Base-by-base conservation (phyloP, 2,329 filamentous ascomycete species). In the Lomentospora prolificans region DNA sequence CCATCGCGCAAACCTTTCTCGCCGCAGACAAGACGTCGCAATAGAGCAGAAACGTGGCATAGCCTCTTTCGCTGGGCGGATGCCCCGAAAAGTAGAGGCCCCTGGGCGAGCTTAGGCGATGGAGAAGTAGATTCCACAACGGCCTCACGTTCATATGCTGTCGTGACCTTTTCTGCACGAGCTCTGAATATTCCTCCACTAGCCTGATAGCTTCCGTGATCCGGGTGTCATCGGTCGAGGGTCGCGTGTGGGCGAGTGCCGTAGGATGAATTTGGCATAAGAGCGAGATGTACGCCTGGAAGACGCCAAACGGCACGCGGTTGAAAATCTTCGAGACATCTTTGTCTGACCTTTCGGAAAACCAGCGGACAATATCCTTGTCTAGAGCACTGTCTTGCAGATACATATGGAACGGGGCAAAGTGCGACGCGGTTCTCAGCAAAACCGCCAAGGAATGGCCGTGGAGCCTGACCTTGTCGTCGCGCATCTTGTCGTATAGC, bases 401-500 rank as follows among this genome's bases (percentile, higher is more conserved):
- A 65, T 81, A 84, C 22, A 64, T 63, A 31, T 78, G 58, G 0
- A 75, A 82, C 8, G 72, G 69, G 8, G 71, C 63, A 9, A 80
- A 61, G 3, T 73, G 75, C 1, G 65, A 62, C 0, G 84, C 77
- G 60, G 81, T 71, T 3, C 71, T 67, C 1, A 90, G 60, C 1
- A 90, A 69, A 17, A 81, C 75, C 3, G 70, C 69, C 6, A 89
- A 72, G 25, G 77, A 80, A 41, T 70, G 65, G 1, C 73, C 74
- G 3, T 69, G 64, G 0, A 83, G 79, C 5, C 64, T 67, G 19
- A 85, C 64, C 1, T 75, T 73, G 2, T 72, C 70, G 1, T 63
- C 64, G 10, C 70, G 64, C 81, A 90, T 87, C 44, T 75, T 71
- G 9, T 73, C 64, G 57, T 85, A 86, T 3, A 91, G 71, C 53